Evolutionary conservation across 192 early-diverging fungal species (phyloP).

Genomic region (Podochytrium sp.): DNA sequence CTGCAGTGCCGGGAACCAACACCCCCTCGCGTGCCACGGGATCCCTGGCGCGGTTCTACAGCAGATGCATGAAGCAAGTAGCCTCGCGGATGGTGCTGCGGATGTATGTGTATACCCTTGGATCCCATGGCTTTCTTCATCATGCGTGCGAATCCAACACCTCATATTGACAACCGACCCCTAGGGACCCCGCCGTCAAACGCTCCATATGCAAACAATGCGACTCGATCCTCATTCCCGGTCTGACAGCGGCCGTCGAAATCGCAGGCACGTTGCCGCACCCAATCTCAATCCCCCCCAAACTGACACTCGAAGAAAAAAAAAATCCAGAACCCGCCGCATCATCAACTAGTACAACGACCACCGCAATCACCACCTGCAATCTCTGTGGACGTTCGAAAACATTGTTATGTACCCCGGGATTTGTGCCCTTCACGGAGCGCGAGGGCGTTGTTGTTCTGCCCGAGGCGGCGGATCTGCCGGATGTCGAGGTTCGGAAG

Average conservation of each 20-base stretch:
- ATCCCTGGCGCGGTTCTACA: conserved; percentile 54
- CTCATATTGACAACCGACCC: background rate
- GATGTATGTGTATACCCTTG: conserved; percentile 48
- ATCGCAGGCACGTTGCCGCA: conserved; percentile 37
- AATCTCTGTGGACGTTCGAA: background rate
- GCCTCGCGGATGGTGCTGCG: conserved; percentile 57
- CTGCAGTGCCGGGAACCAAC: background rate
- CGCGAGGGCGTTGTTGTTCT: conserved; percentile 4
- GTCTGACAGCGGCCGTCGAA: conserved; percentile 48
- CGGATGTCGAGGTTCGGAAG: too few relatives aligned
- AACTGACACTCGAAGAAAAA: too few relatives aligned
- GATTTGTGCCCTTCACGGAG: conserved; percentile 10
- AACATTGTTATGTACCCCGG: background rate
- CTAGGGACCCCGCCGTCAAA: conserved; percentile 62
- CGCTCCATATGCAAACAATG: conserved; percentile 60
- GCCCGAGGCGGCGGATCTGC: too few relatives aligned
- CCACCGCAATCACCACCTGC: background rate
- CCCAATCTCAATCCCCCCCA: too few relatives aligned
- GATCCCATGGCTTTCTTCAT: background rate
- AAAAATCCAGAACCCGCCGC: too few relatives aligned
- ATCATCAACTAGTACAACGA: background rate
- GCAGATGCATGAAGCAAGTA: conserved; percentile 51
- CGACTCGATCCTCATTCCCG: conserved; percentile 57
- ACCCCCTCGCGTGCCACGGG: background rate
- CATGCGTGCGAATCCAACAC: too few relatives aligned